Percentiles rank a stretch among this genome's conserved stretches.
phyloP scores from a whole-genome alignment of 2,329 filamentous ascomycete species.

The Colletotrichum liaoningense region DNA sequence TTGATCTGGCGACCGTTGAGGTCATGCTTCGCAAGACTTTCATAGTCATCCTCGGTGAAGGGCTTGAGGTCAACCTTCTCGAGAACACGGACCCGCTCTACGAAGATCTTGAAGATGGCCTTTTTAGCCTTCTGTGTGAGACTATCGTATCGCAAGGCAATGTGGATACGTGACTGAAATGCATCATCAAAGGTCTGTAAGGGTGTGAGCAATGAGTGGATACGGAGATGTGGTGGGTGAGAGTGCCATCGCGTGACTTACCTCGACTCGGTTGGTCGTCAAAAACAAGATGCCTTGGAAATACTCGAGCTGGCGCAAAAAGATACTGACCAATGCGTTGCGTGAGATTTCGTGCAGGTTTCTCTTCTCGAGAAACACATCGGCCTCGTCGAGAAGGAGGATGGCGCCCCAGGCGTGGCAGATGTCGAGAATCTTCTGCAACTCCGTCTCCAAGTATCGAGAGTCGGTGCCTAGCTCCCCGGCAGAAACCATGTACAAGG shows the following conservation, averaged over 20 bases:
- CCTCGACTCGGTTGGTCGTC: constrained; percentile 85
- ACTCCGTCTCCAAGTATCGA: constrained; percentile 76
- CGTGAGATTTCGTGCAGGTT: constrained; percentile 86
- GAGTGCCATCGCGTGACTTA: background rate
- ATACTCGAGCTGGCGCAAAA: constrained; percentile 88
- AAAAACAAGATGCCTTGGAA: constrained; percentile 92
- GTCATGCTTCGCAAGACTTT: constrained; percentile 73
- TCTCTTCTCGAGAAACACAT: constrained; percentile 86
- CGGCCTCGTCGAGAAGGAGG: constrained; percentile 85
- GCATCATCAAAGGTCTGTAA: constrained; percentile 83
- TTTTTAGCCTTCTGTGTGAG: constrained; percentile 79
- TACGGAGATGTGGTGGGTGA: too few relatives aligned
- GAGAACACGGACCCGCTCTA: constrained; percentile 76
- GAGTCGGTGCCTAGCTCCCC: constrained; percentile 68
- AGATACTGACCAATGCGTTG: constrained; percentile 88
- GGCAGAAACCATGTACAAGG: constrained; percentile 30
- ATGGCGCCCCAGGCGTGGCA: constrained; percentile 90
- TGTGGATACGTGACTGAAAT: constrained; percentile 88
- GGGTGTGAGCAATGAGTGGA: background rate
- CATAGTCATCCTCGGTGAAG: constrained; percentile 76
- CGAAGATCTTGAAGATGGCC: constrained; percentile 86
- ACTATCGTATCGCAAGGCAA: constrained; percentile 83
- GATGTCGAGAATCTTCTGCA: constrained; percentile 88
- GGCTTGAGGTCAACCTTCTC: constrained; percentile 69
- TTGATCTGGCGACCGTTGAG: constrained; percentile 80